A percentile compares a stretch with the other conserved stretches of the same genome.
Conservation (phyloP, 192 early-diverging fungal species). For the Coemansia sp. region DNA sequence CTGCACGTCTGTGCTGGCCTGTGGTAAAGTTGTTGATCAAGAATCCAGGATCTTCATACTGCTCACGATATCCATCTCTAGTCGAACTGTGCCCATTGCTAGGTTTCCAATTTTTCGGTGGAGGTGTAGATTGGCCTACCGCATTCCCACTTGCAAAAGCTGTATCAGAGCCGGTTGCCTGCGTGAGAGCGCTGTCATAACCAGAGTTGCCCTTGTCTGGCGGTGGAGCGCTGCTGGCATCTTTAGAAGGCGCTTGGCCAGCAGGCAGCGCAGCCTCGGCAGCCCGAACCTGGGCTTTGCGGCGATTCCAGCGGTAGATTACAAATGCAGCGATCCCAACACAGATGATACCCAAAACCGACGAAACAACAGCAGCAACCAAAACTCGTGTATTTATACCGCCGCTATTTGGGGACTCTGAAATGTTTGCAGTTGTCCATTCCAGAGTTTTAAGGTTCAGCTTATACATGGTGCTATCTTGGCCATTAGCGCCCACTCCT, state of each 20-base stretch:
- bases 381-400: conserved; percentile 40
- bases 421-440: conserved; percentile 53
- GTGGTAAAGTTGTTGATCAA: conserved; percentile 3
- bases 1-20: conserved; percentile 4
- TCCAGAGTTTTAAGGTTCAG: conserved; percentile 58
- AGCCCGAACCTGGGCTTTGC: background rate
- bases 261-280: conserved; percentile 2
- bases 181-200: background rate
- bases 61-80: conserved; percentile 5
- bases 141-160: background rate
- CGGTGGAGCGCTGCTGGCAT: background rate
- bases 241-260: conserved; percentile 15
- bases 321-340: conserved; percentile 45
- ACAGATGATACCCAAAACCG: conserved; percentile 39
- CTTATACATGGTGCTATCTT: conserved; percentile 64
- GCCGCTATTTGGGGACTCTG: conserved; percentile 9
- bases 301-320: conserved; percentile 24
- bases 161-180: background rate
- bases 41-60: conserved; percentile 11
- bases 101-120: background rate
- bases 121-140: background rate
- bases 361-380: conserved; percentile 51
- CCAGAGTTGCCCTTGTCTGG: background rate
- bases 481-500: conserved; percentile 55
- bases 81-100: background rate